Evolutionary conservation across 495 filamentous ascomycete species (phyloP).

Genomic region (Margaritispora aquatica): DNA sequence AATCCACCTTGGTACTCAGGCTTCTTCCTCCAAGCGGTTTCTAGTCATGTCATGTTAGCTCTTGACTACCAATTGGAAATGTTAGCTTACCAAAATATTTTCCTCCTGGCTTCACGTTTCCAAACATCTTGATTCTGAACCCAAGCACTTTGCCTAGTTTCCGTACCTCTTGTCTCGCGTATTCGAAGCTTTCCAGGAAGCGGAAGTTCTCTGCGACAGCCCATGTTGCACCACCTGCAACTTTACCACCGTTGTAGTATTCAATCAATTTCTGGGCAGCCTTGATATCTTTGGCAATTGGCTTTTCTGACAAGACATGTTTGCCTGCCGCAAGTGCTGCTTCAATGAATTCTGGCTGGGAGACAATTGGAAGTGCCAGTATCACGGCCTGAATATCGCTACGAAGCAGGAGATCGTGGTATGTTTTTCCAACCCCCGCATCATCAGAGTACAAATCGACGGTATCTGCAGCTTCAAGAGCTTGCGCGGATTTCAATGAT

Average conservation of each 20-base stretch:
- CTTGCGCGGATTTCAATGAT: constrained; percentile 35
- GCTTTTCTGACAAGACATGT: constrained; percentile 80
- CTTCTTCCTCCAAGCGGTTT: constrained; percentile 69
- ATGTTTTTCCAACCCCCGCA: constrained; percentile 43
- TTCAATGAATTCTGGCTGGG: constrained; percentile 52
- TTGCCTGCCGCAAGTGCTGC: constrained; percentile 63
- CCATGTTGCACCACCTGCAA: constrained; percentile 41
- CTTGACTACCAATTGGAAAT: too few species aligned
- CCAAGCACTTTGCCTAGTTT: constrained; percentile 57
- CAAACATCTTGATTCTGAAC: constrained; percentile 53
- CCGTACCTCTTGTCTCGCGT: constrained; percentile 49
- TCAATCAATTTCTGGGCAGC: constrained; percentile 54
- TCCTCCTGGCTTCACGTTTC: constrained; percentile 44
- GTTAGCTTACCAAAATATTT: constrained; percentile 56
- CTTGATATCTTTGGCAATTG: constrained; percentile 61
- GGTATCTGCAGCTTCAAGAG: constrained; percentile 19
- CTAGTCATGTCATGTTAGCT: constrained; percentile 16
- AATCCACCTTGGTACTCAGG: constrained; percentile 75
- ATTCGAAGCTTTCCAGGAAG: constrained; percentile 51
- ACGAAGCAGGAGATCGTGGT: constrained; percentile 56
- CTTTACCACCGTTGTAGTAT: constrained; percentile 51
- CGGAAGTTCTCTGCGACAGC: constrained; percentile 74
- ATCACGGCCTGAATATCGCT: constrained; percentile 63
- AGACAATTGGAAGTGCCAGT: constrained; percentile 59
- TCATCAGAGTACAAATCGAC: constrained; percentile 60